phyloP scores from a whole-genome alignment of 2,329 filamentous ascomycete species.

The Trichoderma semiorbis region DNA sequence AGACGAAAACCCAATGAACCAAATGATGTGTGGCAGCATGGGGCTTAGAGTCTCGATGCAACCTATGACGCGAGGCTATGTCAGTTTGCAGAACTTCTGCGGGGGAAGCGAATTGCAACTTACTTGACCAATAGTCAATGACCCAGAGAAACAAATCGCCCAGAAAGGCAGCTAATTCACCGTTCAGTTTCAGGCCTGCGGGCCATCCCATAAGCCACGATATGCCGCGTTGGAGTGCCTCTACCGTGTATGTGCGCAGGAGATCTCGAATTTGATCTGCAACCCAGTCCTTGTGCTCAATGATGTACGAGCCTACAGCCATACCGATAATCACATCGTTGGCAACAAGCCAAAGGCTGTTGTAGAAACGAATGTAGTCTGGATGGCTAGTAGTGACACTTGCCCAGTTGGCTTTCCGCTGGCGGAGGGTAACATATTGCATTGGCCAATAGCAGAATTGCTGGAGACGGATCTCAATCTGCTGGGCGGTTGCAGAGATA shows the following conservation, averaged over 20 bases:
- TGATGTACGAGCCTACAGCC: conserved; percentile 91
- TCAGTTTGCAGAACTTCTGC: background rate
- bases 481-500: conserved; percentile 92
- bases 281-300: conserved; percentile 86
- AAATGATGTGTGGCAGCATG: conserved; percentile 79
- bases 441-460: conserved; percentile 99
- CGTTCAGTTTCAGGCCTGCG: conserved; percentile 91
- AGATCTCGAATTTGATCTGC: conserved; percentile 74
- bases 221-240: conserved; percentile 83
- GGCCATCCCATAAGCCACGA: conserved; percentile 96
- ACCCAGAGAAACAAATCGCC: conserved; percentile 97
- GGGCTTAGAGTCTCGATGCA: conserved; percentile 77
- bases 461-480: conserved; percentile 93
- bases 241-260: conserved; percentile 78
- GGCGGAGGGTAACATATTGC: conserved; percentile 88
- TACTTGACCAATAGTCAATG: conserved; percentile 94
- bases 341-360: conserved; percentile 95
- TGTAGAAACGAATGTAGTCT: conserved; percentile 98
- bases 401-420: conserved; percentile 87
- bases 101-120: conserved; percentile 29
- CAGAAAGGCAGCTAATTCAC: conserved; percentile 86
- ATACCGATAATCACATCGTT: conserved; percentile 99
- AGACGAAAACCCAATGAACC: conserved; percentile 88
- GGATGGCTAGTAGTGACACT: conserved; percentile 93
- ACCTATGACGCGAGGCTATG: conserved; percentile 42